Percentiles rank a stretch among this genome's conserved stretches.
phyloP scores from a whole-genome alignment of 805 yeast species.

The Komagataella populi region DNA sequence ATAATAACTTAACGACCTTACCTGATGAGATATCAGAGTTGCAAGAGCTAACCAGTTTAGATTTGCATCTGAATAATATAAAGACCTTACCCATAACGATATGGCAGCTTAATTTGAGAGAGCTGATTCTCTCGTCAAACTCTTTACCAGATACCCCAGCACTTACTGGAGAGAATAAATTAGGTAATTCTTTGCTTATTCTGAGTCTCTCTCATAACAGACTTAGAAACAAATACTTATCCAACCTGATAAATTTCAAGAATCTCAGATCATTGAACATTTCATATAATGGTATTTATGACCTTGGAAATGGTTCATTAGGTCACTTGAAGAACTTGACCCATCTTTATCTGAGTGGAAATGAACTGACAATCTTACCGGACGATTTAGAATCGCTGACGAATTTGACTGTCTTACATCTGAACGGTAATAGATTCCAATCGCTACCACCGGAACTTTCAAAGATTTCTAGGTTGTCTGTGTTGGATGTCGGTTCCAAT shows the following conservation, averaged over 20 bases:
- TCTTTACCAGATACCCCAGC: constrained; percentile 47
- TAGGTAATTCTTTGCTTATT: constrained; percentile 22
- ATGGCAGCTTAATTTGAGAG: constrained; percentile 35
- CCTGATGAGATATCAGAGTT: constrained; percentile 57
- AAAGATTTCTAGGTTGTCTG: constrained; percentile 45
- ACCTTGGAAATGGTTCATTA: constrained; percentile 66
- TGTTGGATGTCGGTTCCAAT: constrained; percentile 85
- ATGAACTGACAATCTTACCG: constrained; percentile 63
- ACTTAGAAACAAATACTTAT: constrained; percentile 64
- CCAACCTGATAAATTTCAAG: constrained; percentile 42
- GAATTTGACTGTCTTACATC: constrained; percentile 43
- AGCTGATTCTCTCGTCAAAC: constrained; percentile 54
- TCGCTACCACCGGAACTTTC: constrained; percentile 84
- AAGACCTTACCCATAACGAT: constrained; percentile 53
- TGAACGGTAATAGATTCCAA: constrained; percentile 77
- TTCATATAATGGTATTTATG: constrained; percentile 74
- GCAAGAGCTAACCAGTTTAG: constrained; percentile 47
- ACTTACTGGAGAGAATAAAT: constrained; percentile 19
- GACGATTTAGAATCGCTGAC: constrained; percentile 65
- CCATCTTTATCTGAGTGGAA: constrained; percentile 73
- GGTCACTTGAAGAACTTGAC: constrained; percentile 39
- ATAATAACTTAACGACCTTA: constrained; percentile 59
- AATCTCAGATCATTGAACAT: constrained; percentile 55
- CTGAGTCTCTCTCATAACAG: constrained; percentile 76
- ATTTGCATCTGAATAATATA: constrained; percentile 75